phyloP scores from a whole-genome alignment of 176 grass and related monocot genomes.

The Triticum monococcum region DNA sequence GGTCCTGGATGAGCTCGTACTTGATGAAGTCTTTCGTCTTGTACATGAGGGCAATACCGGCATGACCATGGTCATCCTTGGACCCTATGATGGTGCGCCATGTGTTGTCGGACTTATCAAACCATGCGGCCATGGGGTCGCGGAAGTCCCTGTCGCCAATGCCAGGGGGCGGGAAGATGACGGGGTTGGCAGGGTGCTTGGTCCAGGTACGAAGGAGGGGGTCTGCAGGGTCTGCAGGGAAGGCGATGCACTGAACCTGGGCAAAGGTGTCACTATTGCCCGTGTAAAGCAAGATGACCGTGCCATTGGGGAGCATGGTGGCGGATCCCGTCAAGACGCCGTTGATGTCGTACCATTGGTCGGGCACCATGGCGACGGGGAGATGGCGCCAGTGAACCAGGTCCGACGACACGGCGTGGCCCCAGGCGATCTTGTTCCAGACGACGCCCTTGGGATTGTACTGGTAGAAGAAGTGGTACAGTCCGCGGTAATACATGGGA shows the following conservation, averaged over 20 bases:
- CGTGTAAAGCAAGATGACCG: neutral
- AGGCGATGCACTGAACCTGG: neutral
- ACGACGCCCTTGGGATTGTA: neutral
- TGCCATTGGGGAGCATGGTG: neutral
- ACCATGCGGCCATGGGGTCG: neutral
- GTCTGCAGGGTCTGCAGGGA: neutral
- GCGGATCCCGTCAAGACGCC: neutral
- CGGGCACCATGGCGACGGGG: neutral
- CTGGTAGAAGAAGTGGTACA: slow-evolving; percentile 8
- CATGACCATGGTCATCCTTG: neutral
- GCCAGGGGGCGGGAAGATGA: neutral
- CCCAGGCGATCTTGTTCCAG: neutral
- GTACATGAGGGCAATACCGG: neutral
- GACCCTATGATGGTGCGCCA: neutral
- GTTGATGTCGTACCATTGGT: neutral
- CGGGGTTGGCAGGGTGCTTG: neutral
- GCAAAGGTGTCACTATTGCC: neutral
- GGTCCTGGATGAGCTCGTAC: neutral
- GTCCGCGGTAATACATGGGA: neutral
- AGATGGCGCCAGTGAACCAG: neutral
- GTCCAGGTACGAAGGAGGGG: neutral
- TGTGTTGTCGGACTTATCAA: neutral
- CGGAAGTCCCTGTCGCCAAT: neutral
- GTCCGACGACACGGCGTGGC: neutral
- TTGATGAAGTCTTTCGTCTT: neutral